Evolutionary conservation across 192 early-diverging fungal species (phyloP), one percentile per base, ranked within the genome.

Genomic region (Coemansia aciculifera): DNA sequence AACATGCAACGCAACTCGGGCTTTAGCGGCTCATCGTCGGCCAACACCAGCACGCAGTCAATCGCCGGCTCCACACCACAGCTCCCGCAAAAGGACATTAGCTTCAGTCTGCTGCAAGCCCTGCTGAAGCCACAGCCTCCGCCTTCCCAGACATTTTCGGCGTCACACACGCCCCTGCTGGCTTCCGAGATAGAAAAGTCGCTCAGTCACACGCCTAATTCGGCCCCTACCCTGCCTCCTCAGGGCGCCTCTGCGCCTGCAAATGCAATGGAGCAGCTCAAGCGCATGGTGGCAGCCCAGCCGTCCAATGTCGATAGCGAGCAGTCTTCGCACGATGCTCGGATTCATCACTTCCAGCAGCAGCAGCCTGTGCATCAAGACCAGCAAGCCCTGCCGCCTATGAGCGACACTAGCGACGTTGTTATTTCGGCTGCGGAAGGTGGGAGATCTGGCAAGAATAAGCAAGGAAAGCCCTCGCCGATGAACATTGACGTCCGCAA

Each of bases 241-340:
- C 66, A 54, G 38, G 42, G 40, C 60, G 63, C 62, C 7, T 43
- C 63, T 7, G 63, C 19, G 17, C 17, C 17, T 59, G 40, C 56
- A 57, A 75, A 64, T 21, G 70, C 74, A 1, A 72, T 81, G 29
- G 79, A 81, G 31, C 73, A 75, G 67, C 73, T 81, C 34, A 68
- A 72, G 56, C 79, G 79, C 49, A 81, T 81, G 79, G 67, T 76
- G 67, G 63, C 73, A 0, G 62, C 67, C 1, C 79, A 75, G 65
- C 62, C 39, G 32, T 44, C 42, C 48, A 66, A 27, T 24, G 52
- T 43, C 24, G 42, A 40, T 21, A 31, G 57, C 46, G 38, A 23
- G 59, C 59, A 67, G 48, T 23, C 46, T 49, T 49, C 32, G 17
- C 63, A 52, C 27, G 64, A 52, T 24, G 23, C 34, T 10, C 46